Base-by-base conservation (phyloP, 805 yeast genomes). In the Kodamaea fukazawae region DNA sequence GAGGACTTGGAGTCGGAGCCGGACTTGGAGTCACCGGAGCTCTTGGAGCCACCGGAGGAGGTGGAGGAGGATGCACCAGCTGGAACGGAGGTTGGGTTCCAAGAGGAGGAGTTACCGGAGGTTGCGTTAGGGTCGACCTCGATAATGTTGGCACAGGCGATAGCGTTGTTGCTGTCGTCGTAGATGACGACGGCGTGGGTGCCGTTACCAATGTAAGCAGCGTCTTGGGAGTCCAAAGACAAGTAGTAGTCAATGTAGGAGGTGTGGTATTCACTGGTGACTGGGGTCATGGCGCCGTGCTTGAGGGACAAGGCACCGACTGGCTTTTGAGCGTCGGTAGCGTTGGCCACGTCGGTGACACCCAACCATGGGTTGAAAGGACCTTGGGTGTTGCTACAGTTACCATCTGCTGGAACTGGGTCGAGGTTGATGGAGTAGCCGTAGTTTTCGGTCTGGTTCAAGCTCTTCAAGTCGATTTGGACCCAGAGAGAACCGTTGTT, bases 311-410 rank as follows among this genome's bases (percentile, higher is more conserved):
- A 66, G 47, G 67, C 71, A 31, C 72, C 70, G 27, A 57, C 58
- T 49, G 66, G 66, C 41, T 45, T 45, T 11, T 46, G 54, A 6
- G 56, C 55, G 11, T 14, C 15, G 13, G 34, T 11, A 5, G 50
- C 36, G 18, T 18, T 29, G 27, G 20, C 29, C 11, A 23, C 15
- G n/a, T 20, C 38, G 7, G 51, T 43, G 14, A 47, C 42, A 20
- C 72, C 73, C 41, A 53, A 48, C 56, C 54, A 67, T 12, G 73
- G 73, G 50, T 68, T 60, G 45, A 68, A 61, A 53, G 63, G 68
- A 17, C 41, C 56, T 31, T 41, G 42, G 11, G 73, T 64, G 30
- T 58, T 71, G n/a, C 58, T 50, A 39, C 61, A 57, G 43, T 44
- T 43, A n/a, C 61, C 61, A 47, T 60, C 51, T 4, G 58, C 28